Conservation (phyloP, 148 eudicot species). For the Bassia scoparia region DNA sequence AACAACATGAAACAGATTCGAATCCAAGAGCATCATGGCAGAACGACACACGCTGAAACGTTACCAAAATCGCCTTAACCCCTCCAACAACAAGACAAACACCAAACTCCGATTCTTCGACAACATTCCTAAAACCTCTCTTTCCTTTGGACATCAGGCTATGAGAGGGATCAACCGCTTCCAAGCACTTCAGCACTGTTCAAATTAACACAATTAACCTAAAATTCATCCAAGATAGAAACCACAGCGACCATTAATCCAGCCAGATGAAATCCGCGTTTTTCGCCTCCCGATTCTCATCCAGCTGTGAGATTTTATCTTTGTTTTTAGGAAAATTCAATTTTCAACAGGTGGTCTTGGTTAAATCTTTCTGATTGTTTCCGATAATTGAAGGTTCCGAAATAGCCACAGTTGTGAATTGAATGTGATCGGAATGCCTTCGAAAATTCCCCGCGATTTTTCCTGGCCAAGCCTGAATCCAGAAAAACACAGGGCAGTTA, state of each 20-base stretch:
- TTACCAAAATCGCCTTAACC: conserved; percentile 78
- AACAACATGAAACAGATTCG: conserved; percentile 89
- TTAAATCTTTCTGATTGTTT: conserved; percentile 25
- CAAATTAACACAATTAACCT: conserved; percentile 34
- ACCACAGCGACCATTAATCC: conserved; percentile 53
- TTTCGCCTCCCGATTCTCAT: conserved; percentile 86
- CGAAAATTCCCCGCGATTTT: conserved; percentile 13
- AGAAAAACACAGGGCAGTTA: not conserved
- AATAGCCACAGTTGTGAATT: conserved; percentile 21
- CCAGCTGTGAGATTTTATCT: conserved; percentile 38
- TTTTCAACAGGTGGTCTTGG: conserved; percentile 42
- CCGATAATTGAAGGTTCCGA: conserved; percentile 15
- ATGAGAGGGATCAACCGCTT: conserved; percentile 60
- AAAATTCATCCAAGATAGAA: conserved; percentile 66
- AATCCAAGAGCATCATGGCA: conserved; percentile 91
- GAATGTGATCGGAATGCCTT: conserved; percentile 21
- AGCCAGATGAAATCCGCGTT: not conserved
- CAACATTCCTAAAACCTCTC: conserved; percentile 64
- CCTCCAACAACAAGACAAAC: conserved; percentile 94
- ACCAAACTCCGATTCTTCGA: conserved; percentile 62
- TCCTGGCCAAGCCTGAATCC: conserved; percentile 30
- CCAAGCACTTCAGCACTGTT: conserved; percentile 60
- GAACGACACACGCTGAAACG: conserved; percentile 84
- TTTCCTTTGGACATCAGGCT: conserved; percentile 62
- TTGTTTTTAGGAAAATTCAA: conserved; percentile 35